These are phyloP conservation scores for Aphanomyces stellatus DNA, from an alignment of 352 stramenopile species.

Conservation along the genomic window DNA sequence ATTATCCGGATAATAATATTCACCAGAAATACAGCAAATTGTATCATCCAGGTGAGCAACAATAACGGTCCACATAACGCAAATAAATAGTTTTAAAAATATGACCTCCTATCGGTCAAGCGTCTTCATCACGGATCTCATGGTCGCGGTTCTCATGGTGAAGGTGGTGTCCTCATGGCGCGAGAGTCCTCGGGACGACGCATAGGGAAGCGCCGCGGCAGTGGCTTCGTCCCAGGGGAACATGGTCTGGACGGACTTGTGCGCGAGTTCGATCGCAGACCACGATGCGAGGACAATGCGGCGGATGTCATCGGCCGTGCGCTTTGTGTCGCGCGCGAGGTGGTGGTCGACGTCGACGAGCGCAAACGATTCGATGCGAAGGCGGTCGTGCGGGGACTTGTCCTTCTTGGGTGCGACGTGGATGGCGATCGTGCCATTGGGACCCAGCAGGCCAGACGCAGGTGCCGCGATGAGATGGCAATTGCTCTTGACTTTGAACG, in stretches of 20 bases:
- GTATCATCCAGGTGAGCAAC: too few relatives aligned
- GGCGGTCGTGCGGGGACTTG: neutral
- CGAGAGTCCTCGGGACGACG: too few relatives aligned
- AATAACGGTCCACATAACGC: too few relatives aligned
- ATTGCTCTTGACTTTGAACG: conserved; percentile 9
- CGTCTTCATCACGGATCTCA: too few relatives aligned
- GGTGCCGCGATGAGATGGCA: neutral
- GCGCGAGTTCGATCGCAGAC: neutral
- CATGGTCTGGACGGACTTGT: neutral
- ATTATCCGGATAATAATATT: too few relatives aligned
- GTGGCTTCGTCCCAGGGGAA: neutral
- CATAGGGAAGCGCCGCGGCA: too few relatives aligned
- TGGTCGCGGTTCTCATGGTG: neutral
- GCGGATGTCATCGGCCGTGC: neutral
- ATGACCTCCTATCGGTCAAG: too few relatives aligned
- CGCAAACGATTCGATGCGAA: conserved; percentile 4
- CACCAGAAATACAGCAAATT: too few relatives aligned
- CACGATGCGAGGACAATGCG: conserved; percentile 2
- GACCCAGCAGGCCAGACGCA: neutral
- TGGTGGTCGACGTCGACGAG: neutral
- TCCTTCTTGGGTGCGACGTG: neutral
- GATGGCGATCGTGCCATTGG: neutral
- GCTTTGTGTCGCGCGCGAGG: neutral
- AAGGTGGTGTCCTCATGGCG: too few relatives aligned
- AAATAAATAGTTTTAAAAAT: too few relatives aligned